Evolutionary conservation across 768 basidiomycete genomes (phyloP).

Genomic region (Phlebiopsis gigantea): DNA sequence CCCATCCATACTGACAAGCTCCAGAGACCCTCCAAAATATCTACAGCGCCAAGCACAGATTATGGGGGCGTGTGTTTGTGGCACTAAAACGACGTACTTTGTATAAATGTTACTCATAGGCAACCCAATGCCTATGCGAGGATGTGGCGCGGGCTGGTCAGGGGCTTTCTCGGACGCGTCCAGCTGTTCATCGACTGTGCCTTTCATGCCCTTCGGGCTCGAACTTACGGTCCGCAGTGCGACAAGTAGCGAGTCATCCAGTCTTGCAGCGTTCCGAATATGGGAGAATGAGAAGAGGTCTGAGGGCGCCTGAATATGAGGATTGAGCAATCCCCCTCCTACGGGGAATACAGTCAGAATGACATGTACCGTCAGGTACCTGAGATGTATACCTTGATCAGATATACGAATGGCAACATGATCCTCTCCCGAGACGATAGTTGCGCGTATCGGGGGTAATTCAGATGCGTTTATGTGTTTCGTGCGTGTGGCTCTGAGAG

Average conservation of each 20-base stretch:
- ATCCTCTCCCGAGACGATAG: conserved; percentile 69
- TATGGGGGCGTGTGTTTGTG: neutral
- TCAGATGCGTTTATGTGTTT: conserved; percentile 38
- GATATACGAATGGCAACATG: conserved; percentile 81
- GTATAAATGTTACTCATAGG: conserved; percentile 90
- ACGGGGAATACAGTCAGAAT: neutral
- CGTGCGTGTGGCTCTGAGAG: conserved; percentile 63
- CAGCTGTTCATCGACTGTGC: conserved; percentile 79
- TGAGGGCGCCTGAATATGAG: conserved; percentile 54
- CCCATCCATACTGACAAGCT: conserved; percentile 75
- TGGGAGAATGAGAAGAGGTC: conserved; percentile 92
- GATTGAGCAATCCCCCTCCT: conserved; percentile 68
- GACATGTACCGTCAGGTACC: neutral
- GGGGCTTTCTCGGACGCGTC: conserved; percentile 32
- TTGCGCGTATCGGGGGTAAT: conserved; percentile 64
- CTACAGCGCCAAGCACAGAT: conserved; percentile 29
- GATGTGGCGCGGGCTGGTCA: conserved; percentile 48
- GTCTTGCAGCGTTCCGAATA: conserved; percentile 64
- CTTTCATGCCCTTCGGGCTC: conserved; percentile 59
- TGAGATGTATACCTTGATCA: conserved; percentile 64
- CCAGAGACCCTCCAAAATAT: conserved; percentile 79
- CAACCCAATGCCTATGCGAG: conserved; percentile 73
- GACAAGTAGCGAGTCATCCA: conserved; percentile 62
- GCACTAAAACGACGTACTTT: conserved; percentile 41
- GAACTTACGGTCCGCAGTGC: conserved; percentile 60